A percentile compares a stretch with the other conserved stretches of the same genome.
Evolutionary conservation across 371 early-diverging fungal genomes (phyloP).

Genomic region (Dichotomocladium elegans): DNA sequence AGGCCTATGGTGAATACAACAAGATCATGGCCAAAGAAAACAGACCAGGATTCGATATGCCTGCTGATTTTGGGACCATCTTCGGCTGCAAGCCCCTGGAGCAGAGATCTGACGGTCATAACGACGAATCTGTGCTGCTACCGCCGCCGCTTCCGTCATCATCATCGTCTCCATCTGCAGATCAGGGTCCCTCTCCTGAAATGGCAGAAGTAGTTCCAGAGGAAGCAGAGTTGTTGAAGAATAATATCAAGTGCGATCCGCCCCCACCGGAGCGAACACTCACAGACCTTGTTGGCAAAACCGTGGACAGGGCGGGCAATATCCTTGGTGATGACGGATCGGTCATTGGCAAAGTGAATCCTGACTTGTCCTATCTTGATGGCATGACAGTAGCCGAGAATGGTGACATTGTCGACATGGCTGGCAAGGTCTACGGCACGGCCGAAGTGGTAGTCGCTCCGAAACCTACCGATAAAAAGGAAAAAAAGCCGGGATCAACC

Average conservation of each 20-base stretch:
- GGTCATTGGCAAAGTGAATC: neutral
- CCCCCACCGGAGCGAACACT: neutral
- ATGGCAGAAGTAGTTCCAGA: too few relatives aligned
- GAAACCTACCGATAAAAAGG: neutral
- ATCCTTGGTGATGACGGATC: neutral
- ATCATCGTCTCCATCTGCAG: too few relatives aligned
- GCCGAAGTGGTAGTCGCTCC: neutral
- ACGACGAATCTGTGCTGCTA: neutral
- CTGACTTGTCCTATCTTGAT: neutral
- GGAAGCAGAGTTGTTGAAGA: neutral
- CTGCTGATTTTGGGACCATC: too few relatives aligned
- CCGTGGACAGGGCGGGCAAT: neutral
- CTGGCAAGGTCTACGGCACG: neutral
- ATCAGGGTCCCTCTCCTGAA: too few relatives aligned
- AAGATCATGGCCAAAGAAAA: neutral
- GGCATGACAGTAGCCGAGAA: neutral
- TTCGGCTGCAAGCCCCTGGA: too few relatives aligned
- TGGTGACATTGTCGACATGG: neutral
- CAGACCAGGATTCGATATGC: too few relatives aligned
- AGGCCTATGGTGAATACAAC: neutral
- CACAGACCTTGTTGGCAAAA: neutral
- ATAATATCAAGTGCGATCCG: neutral
- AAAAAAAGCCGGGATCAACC: neutral
- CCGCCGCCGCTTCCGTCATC: too few relatives aligned
- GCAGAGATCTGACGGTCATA: neutral